A percentile compares a stretch with the other conserved stretches of the same genome.
phyloP scores from a whole-genome alignment of 768 basidiomycete genomes.

The Gautieria morchelliformis region DNA sequence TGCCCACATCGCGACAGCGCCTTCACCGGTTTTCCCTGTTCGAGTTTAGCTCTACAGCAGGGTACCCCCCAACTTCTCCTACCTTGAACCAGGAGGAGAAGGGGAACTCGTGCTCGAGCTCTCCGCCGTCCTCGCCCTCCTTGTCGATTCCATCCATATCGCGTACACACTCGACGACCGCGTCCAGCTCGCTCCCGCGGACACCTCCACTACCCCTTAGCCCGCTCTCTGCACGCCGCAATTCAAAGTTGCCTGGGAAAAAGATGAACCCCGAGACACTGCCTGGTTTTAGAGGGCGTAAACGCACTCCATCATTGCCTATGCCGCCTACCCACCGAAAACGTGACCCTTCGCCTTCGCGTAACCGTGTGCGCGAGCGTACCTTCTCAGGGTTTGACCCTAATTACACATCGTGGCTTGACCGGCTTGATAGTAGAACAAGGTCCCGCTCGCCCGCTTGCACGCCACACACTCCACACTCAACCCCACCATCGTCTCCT shows the following conservation, averaged over 20 bases:
- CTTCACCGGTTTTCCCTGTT: not conserved
- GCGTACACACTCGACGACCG: not conserved
- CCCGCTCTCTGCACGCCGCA: not conserved
- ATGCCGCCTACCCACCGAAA: not conserved
- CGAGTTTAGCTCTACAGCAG: not conserved
- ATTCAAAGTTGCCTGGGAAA: not conserved
- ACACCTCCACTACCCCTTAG: not conserved
- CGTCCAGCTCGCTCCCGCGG: not conserved
- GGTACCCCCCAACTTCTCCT: not conserved
- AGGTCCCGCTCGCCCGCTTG: not conserved
- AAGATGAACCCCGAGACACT: no score
- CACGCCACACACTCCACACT: not conserved
- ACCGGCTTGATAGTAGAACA: not conserved
- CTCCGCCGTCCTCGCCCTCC: not conserved
- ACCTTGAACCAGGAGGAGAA: no score
- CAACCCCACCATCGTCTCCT: slow-evolving; percentile 21
- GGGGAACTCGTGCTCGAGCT: not conserved
- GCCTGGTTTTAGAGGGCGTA: not conserved
- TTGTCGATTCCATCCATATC: slow-evolving; percentile 5
- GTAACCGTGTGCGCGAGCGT: not conserved
- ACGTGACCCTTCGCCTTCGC: not conserved
- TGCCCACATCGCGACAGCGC: not conserved
- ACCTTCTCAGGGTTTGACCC: no score
- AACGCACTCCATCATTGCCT: not conserved
- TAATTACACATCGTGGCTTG: no score